Percentiles rank a stretch among this genome's conserved stretches.
Conservation (phyloP, 139 green algal genomes). For the Asterochloris erici region DNA sequence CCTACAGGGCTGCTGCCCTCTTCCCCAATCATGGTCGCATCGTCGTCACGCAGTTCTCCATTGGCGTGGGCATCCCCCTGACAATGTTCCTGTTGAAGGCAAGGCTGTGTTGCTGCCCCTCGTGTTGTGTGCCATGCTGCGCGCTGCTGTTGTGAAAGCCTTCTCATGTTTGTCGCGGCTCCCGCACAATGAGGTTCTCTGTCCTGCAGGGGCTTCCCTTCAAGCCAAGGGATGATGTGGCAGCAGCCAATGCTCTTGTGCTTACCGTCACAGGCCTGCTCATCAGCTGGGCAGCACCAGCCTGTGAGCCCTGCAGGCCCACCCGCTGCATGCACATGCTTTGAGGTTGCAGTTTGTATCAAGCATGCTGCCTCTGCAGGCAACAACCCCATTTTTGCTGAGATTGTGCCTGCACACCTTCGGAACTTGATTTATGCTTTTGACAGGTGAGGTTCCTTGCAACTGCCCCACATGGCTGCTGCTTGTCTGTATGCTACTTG, state of each 20-base stretch:
- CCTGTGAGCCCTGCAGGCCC: constrained; percentile 17
- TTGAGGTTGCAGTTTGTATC: no score
- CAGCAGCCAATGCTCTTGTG: not conserved
- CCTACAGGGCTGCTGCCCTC: constrained; percentile 20
- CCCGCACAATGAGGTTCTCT: no score
- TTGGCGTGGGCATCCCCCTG: constrained; percentile 37
- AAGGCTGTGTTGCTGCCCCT: not conserved
- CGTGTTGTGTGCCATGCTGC: not conserved
- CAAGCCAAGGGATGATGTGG: not conserved
- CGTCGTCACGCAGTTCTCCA: constrained; percentile 44
- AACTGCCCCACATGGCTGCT: not conserved
- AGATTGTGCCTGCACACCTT: constrained; percentile 67
- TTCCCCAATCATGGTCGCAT: constrained; percentile 46
- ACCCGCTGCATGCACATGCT: not conserved
- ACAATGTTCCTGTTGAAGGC: constrained; percentile 35
- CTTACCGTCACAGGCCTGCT: constrained; percentile 17
- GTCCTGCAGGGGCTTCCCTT: no score
- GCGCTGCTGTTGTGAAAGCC: no score
- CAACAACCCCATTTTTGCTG: constrained; percentile 74
- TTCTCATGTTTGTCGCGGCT: no score
- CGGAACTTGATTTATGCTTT: constrained; percentile 80
- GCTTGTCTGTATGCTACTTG: not conserved
- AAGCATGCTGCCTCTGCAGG: not conserved
- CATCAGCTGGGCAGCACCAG: constrained; percentile 48
- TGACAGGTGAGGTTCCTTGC: constrained; percentile 44